A percentile compares a stretch with the other conserved stretches of the same genome.
These are phyloP conservation scores for Apiospora pterosperma DNA, from an alignment of 2,329 filamentous ascomycete genomes.

Conservation along the genomic window DNA sequence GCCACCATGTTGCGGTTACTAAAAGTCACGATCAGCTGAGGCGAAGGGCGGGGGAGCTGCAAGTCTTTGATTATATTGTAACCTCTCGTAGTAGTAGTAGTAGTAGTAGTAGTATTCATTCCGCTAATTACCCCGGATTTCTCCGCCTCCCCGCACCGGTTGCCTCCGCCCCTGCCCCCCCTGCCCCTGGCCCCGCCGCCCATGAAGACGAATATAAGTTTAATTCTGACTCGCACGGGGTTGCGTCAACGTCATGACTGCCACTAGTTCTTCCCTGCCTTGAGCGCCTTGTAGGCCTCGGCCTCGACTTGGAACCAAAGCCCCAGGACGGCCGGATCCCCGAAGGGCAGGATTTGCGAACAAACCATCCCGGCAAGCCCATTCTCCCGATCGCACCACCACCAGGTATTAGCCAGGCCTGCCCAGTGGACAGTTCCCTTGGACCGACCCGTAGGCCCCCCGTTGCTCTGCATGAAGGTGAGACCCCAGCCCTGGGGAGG, in stretches of 20 bases:
- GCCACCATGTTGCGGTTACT: too few species aligned
- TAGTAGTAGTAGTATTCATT: too few species aligned
- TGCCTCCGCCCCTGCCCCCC: background rate
- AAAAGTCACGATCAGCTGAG: too few species aligned
- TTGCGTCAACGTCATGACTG: background rate
- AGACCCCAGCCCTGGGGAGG: constrained; percentile 64
- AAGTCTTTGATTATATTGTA: too few species aligned
- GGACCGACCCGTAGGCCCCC: constrained; percentile 49
- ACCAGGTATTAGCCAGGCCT: constrained; percentile 57
- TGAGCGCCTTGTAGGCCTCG: constrained; percentile 30
- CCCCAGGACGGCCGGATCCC: constrained; percentile 35
- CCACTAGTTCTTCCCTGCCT: constrained; percentile 2
- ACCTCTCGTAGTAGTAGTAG: too few species aligned
- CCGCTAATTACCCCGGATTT: too few species aligned
- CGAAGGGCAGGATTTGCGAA: constrained; percentile 49
- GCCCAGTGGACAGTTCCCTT: constrained; percentile 52
- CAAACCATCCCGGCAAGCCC: constrained; percentile 52
- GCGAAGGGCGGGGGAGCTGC: too few species aligned
- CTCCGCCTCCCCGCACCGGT: background rate
- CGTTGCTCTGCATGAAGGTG: constrained; percentile 50
- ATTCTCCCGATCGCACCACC: constrained; percentile 60
- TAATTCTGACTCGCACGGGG: background rate
- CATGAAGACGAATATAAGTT: background rate
- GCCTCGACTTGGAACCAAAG: constrained; percentile 38
- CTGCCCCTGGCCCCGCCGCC: background rate